phyloP scores from a whole-genome alignment of 1,284 basidiomycete species.

The Schizophyllum commune region DNA sequence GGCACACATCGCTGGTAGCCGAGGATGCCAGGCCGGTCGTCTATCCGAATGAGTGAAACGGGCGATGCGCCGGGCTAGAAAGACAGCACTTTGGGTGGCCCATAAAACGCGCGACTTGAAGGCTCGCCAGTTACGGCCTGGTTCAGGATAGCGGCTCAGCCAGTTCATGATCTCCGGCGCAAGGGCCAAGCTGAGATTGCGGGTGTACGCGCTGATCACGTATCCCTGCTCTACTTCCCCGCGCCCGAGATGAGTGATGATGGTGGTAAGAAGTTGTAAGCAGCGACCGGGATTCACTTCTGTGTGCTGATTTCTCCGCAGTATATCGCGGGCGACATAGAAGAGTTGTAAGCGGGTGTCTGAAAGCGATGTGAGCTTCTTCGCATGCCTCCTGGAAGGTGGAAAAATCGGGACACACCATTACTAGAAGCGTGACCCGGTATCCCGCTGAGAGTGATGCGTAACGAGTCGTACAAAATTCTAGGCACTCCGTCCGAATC shows the following conservation, averaged over 20 bases:
- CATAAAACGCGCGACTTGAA: not conserved
- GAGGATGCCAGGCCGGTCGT: not conserved
- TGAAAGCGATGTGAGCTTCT: not conserved
- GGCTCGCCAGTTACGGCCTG: not conserved
- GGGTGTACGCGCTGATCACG: not conserved
- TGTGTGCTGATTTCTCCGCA: not conserved
- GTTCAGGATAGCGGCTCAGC: not conserved
- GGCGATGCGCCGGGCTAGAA: not conserved
- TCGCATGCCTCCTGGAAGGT: not conserved
- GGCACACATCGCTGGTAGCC: not conserved
- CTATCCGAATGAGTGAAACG: not conserved
- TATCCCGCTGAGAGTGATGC: not conserved
- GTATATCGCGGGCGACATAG: not conserved
- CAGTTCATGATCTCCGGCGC: not conserved
- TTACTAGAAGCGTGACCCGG: not conserved
- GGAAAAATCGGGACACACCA: not conserved
- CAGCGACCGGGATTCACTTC: not conserved
- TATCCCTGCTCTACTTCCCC: not conserved
- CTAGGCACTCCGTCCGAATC: not conserved
- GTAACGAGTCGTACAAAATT: not conserved
- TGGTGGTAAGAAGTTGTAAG: not conserved
- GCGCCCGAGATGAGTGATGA: not conserved
- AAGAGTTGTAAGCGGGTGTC: not conserved
- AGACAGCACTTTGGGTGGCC: not conserved
- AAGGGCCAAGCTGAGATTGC: not conserved